Evolutionary conservation across 495 filamentous ascomycete species (phyloP).

Genomic region (Corynascus novoguineensis): DNA sequence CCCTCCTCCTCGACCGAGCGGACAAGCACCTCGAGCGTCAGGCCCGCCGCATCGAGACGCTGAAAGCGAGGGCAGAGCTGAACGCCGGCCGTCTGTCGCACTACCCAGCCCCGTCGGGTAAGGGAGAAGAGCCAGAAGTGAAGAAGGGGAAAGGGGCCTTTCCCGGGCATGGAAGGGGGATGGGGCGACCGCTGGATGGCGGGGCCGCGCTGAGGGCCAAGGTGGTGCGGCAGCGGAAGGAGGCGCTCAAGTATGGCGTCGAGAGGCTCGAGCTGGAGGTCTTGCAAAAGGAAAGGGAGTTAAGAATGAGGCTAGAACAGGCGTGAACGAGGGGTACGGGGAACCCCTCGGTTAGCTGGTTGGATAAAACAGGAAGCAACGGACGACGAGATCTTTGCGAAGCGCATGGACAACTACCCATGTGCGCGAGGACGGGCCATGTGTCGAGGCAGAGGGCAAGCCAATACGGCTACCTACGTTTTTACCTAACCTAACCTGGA

Average conservation of each 20-base stretch:
- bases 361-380: too few species aligned
- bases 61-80: constrained; percentile 43
- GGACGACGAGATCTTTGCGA: too few species aligned
- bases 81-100: constrained; percentile 41
- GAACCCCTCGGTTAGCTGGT: too few species aligned
- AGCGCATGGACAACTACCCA: too few species aligned
- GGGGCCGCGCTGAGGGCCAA: constrained; percentile 36
- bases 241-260: constrained; percentile 46
- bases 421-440: too few species aligned
- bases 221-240: constrained; percentile 35
- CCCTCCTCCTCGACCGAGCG: constrained; percentile 42
- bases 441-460: too few species aligned
- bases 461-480: too few species aligned
- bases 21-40: constrained; percentile 43
- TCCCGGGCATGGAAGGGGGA: background rate
- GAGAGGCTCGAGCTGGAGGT: constrained; percentile 49
- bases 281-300: constrained; percentile 46
- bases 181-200: constrained; percentile 19
- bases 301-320: constrained; percentile 41
- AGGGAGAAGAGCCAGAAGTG: background rate
- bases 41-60: constrained; percentile 43
- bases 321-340: constrained; percentile 6
- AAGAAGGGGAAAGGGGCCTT: constrained; percentile 2
- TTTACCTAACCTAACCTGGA: too few species aligned
- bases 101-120: background rate